phyloP scores from a whole-genome alignment of 2,329 filamentous ascomycete species.

The Xylaria polymorpha region DNA sequence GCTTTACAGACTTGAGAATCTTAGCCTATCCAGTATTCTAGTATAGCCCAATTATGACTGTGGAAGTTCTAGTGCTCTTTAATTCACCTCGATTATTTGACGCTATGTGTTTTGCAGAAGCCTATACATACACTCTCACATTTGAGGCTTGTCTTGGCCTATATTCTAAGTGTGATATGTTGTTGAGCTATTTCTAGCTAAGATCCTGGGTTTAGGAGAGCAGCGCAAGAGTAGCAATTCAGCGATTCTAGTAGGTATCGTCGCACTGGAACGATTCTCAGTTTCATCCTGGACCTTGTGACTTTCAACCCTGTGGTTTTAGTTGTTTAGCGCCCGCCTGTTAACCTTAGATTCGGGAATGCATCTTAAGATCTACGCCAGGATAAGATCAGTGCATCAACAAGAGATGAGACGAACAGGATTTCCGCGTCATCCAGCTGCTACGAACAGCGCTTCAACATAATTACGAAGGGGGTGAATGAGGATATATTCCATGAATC shows the following conservation, averaged over 20 bases:
- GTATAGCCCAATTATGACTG: constrained; percentile 15
- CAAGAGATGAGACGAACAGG: constrained; percentile 30
- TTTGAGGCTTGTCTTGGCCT: background rate
- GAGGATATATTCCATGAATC: constrained; percentile 25
- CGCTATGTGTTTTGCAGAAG: background rate
- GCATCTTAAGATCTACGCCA: constrained; percentile 21
- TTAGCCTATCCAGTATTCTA: constrained; percentile 21
- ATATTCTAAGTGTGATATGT: background rate
- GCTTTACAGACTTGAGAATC: constrained; percentile 8
- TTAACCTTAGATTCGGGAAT: constrained; percentile 13
- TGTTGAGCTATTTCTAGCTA: background rate
- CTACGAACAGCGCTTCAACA: constrained; percentile 24
- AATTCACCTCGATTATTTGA: constrained; percentile 4
- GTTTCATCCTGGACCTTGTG: background rate
- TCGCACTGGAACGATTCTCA: background rate
- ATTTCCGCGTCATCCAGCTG: constrained; percentile 19
- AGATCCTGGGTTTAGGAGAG: background rate
- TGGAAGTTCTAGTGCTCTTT: constrained; percentile 1
- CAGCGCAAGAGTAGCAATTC: background rate
- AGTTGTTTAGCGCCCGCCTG: constrained; percentile 7
- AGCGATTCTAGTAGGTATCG: background rate
- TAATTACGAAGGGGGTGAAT: constrained; percentile 19
- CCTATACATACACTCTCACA: background rate
- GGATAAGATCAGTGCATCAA: constrained; percentile 24
- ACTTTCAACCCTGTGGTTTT: constrained; percentile 1